Base-by-base conservation (phyloP, 2,329 filamentous ascomycete species). In the Xylariaceae sp. region DNA sequence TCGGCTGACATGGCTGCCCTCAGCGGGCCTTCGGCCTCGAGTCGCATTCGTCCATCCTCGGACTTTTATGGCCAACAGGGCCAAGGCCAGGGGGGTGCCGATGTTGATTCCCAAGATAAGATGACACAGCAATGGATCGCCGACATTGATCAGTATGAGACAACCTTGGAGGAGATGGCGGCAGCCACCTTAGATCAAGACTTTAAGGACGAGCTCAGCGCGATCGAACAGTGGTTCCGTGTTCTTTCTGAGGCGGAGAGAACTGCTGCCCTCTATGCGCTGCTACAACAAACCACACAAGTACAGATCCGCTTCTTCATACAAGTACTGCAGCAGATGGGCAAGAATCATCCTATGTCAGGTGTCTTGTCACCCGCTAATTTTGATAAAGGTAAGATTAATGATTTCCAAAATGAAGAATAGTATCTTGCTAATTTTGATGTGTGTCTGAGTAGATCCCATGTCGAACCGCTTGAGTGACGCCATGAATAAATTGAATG, bases 291-390 rank as follows among this genome's bases (percentile, higher is more conserved):
- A 80, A 97, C 94, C 5, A 99, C 94, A 4, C 94, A 97, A 75
- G 93, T 99, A 57, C 94, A 99, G 77, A 96, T 97, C 70, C 87
- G 94, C 50, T 99, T 99, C 81, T 99, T 99, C 76, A 97, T 97
- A 64, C 93, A 97, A 75, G 92, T 99, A 40, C 80, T 99, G 65
- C 92, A 97, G 78, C 94, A 99, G 73, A 99, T 97, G 94, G 92
- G 92, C 60, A 96, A 97, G 77, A 96, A 87, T 67, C 92, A 97
- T 73, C 94, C 94, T 23, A 95, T 97, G 90, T 96, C 93, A 29
- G 91, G 93, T 47, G 88, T 99, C 30, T 75, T 99, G 46, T 97
- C 94, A 23, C 94, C 94, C 24, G 89, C 94, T 50, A 96, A 92
- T 70, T 97, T 97, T 73, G 94, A 97, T 71, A 97, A 97, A 79